Evolutionary conservation across 176 grass and related monocot species (phyloP), one percentile per base, ranked within the genome.

Genomic region (Aegilops longissima): DNA sequence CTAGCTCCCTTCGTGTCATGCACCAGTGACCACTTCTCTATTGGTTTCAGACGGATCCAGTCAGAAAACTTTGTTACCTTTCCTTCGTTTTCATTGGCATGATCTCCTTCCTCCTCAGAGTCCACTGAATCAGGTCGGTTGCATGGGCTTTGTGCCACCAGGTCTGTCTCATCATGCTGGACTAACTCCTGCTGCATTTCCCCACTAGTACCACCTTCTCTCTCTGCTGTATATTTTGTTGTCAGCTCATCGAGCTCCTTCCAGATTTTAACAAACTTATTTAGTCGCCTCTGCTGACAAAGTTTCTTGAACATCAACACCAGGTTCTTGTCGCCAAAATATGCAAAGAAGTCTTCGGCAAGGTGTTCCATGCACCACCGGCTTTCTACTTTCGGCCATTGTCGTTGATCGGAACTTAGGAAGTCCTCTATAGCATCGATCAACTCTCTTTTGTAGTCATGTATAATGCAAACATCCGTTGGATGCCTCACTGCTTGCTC

Each of bases 211-310:
- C 49, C 14, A 17, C 49, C 49, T 59, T 65, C 70, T 84, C 8
- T 73, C 12, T 73, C 70, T 6, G 38, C 3, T 0, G 6, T 70
- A 69, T 86, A 58, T 58, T 86, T 78, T 13, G 75, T 5, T 77
- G 73, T 85, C 59, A 84, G 6, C 36, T 84, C 36, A 2, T 84
- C 82, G 5, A 84, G 82, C 71, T 84, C 71, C 39, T 84, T 75
- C 71, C 82, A 84, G 5, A 84, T 76, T 11, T 76, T 76, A 75
- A 33, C 24, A 84, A 84, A 84, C 82, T 84, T 76, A 66, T 72
- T 49, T n/a, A 5, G 17, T 66, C 40, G 24, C 6, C 30, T 84
- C 17, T 85, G 83, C 27, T 77, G 72, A 56, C 83, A 85, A 20
- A 85, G 83, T 68, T 4, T 78, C 73, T 66, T 85, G 73, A 85